Percentiles rank a stretch among this genome's conserved stretches.
These are phyloP conservation scores for Rhizopogon roseolus DNA, from an alignment of 768 basidiomycete species.

Conservation along the genomic window DNA sequence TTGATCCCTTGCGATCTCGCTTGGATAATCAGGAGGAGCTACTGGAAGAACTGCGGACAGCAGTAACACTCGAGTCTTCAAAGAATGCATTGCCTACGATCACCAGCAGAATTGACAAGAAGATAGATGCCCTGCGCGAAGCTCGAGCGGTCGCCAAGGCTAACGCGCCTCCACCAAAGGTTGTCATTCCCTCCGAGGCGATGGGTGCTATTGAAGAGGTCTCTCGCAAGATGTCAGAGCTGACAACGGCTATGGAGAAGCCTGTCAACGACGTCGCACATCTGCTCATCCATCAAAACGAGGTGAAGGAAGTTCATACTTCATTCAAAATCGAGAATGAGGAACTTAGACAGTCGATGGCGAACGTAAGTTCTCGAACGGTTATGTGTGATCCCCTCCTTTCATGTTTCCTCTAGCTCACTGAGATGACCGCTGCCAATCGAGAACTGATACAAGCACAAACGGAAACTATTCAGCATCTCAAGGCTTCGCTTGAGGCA, in stretches of 20 bases:
- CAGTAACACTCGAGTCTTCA: constrained; percentile 21
- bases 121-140: constrained; percentile 14
- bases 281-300: constrained; percentile 14
- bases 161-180: constrained; percentile 11
- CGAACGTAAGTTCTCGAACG: neutral
- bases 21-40: constrained; percentile 21
- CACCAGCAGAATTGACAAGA: constrained; percentile 12
- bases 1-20: constrained; percentile 8
- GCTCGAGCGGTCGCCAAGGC: constrained; percentile 18
- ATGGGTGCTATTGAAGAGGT: constrained; percentile 14
- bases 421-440: neutral
- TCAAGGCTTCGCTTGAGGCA: neutral
- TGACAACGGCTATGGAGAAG: constrained; percentile 20
- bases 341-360: neutral
- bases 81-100: constrained; percentile 14
- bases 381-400: too few species aligned
- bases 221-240: constrained; percentile 9
- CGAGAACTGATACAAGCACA: neutral
- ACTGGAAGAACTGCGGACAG: constrained; percentile 26
- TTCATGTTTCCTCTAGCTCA: neutral
- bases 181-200: constrained; percentile 15
- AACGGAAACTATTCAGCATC: neutral
- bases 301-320: neutral
- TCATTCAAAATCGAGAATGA: neutral
- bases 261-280: constrained; percentile 20